Evolutionary conservation across 441 rosid genomes (phyloP), one percentile per base, ranked within the genome.

Genomic region (Rhodomyrtus psidioides): DNA sequence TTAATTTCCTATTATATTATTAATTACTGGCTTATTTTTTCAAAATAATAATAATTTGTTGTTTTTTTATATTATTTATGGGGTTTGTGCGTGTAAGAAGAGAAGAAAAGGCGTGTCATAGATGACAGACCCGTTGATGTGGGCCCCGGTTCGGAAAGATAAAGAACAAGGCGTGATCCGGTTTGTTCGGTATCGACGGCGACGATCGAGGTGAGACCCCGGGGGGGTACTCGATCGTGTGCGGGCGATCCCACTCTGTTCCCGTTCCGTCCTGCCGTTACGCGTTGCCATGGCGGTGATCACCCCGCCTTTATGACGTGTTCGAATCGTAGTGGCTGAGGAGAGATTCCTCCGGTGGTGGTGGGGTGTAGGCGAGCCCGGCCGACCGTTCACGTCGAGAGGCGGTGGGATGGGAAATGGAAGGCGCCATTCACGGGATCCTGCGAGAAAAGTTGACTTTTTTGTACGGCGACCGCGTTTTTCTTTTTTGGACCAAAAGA

Each of bases 71-170:
- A 49, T 49, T 49, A 49, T 49, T 4, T 2, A 3, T 16, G 23
- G 34, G 30, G 16, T 60, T 27, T 9, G 23, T 39, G 74, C 23
- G 23, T 15, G 42, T 60, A 15, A 60, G 74, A 17, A 30, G 44
- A 30, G 42, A 17, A 6, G 6, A 23, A 27, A 39, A 27, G 15
- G 53, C 51, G 6, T 24, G 75, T 34, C 55, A 15, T 34, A 28
- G n/a, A n/a, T n/a, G n/a, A n/a, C n/a, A 34, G 42, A 42, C 5
- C 5, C 2, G 9, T 82, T 44, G 30, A 6, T 83, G 17, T 4
- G 83, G 84, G 53, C 65, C 57, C 83, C 79, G 76, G 83, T 81
- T 82, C 86, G 81, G 87, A 74, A 54, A 82, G 14, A 27, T 42
- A 57, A 9, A 85, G 53, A 15, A 49, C 3, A 4, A 16, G 30